A percentile compares a stretch with the other conserved stretches of the same genome.
These are phyloP conservation scores for Podospora anserina DNA, from an alignment of 495 filamentous ascomycete genomes.

Conservation along the genomic window DNA sequence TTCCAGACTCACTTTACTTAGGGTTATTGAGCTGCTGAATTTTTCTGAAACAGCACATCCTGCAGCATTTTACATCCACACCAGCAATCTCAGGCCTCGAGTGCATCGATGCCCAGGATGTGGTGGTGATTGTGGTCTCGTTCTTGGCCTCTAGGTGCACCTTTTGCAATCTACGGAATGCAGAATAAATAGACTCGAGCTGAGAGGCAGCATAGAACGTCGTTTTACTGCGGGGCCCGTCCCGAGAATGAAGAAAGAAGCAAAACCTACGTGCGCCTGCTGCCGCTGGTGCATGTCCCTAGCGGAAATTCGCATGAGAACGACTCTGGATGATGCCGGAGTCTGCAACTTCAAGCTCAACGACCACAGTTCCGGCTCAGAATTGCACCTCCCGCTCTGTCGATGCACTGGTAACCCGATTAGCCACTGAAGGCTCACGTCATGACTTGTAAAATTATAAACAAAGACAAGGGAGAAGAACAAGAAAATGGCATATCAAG, in stretches of 20 bases:
- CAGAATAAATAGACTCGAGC: not conserved
- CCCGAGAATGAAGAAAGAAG: slow-evolving; percentile 14
- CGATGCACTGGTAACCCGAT: not conserved
- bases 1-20: not conserved
- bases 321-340: not conserved
- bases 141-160: not conserved
- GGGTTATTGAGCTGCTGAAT: not conserved
- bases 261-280: slow-evolving; percentile 18
- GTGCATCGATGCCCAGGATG: not conserved
- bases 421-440: slow-evolving; percentile 11
- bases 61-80: not conserved
- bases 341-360: not conserved
- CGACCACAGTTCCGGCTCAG: too few species aligned
- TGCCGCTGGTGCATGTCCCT: slow-evolving; percentile 21
- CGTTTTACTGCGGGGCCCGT: not conserved
- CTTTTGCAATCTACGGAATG: not conserved
- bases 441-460: slow-evolving; percentile 7
- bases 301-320: slow-evolving; percentile 6
- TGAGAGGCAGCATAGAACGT: not conserved
- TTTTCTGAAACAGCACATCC: not conserved
- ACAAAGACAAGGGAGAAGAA: not conserved
- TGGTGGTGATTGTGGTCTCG: not conserved
- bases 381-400: not conserved
- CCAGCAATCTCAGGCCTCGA: not conserved
- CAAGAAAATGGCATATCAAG: slow-evolving; percentile 1